These are phyloP conservation scores for Lagerstroemia speciosa DNA, from an alignment of 345 rosid species.

Conservation along the genomic window DNA sequence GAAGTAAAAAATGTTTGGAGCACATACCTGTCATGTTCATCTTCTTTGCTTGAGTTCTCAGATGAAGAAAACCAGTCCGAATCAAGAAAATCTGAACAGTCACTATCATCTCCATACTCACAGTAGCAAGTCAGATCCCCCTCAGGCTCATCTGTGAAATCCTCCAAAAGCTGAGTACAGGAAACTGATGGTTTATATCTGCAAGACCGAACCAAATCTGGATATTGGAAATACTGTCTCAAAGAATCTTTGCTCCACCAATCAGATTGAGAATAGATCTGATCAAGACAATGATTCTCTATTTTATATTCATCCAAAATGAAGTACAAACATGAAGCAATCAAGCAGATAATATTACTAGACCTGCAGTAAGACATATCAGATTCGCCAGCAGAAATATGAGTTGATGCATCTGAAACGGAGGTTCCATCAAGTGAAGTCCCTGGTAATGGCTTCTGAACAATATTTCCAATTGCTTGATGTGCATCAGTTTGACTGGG, in stretches of 20 bases:
- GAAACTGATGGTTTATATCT: slow-evolving; percentile 36
- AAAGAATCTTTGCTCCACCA: background rate
- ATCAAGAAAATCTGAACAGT: slow-evolving; percentile 57
- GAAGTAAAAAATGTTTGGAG: background rate
- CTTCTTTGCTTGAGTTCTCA: slow-evolving; percentile 81
- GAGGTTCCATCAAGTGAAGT: slow-evolving; percentile 25
- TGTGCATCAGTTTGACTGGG: slow-evolving; percentile 34
- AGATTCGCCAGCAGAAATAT: slow-evolving; percentile 40
- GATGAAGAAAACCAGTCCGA: slow-evolving; percentile 90
- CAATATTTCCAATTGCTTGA: slow-evolving; percentile 19
- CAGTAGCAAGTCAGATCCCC: slow-evolving; percentile 37
- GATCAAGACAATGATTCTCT: background rate
- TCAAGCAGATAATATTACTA: background rate
- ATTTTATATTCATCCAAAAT: background rate
- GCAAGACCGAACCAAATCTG: slow-evolving; percentile 10
- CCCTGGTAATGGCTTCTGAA: slow-evolving; percentile 23
- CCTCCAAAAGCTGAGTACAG: slow-evolving; percentile 26
- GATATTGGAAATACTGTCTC: background rate
- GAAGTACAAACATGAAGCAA: background rate
- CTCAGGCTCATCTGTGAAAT: slow-evolving; percentile 31
- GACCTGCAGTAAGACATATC: slow-evolving; percentile 49
- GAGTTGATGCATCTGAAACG: slow-evolving; percentile 58
- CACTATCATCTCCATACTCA: slow-evolving; percentile 46
- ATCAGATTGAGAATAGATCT: background rate
- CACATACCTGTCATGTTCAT: slow-evolving; percentile 52